Evolutionary conservation across 1,284 basidiomycete genomes (phyloP).

Genomic region (Psilocybe mexicana): DNA sequence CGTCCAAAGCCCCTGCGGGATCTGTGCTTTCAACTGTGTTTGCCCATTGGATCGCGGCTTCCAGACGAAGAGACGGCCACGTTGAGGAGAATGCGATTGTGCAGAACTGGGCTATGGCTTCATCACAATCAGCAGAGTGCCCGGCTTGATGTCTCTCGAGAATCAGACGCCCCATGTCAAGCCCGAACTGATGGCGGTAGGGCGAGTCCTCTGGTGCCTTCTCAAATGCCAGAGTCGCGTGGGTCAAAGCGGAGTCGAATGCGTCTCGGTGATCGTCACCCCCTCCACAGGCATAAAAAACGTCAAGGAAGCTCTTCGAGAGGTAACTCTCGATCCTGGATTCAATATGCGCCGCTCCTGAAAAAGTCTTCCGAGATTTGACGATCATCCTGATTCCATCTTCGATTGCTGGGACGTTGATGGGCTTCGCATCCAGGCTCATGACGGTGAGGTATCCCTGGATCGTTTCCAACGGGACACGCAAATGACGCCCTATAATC

Average conservation of each 20-base stretch:
- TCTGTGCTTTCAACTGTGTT: not conserved
- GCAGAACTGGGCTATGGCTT: not conserved
- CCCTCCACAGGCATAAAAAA: not conserved
- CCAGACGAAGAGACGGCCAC: slow-evolving; percentile 5
- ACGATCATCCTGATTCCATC: not conserved
- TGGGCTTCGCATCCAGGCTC: not conserved
- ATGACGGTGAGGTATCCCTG: not conserved
- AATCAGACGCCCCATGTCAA: not conserved
- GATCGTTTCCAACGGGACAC: not conserved
- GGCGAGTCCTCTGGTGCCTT: slow-evolving; percentile 4
- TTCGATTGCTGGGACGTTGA: not conserved
- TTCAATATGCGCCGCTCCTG: not conserved
- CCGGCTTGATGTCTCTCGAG: not conserved
- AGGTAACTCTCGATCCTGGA: slow-evolving; percentile 5
- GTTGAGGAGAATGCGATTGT: not conserved
- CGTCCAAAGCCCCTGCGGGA: not conserved
- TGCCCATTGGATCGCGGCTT: slow-evolving; percentile 5
- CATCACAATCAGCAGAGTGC: not conserved
- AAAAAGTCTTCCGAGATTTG: slow-evolving; percentile 2
- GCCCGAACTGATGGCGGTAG: not conserved
- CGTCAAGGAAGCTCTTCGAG: not conserved
- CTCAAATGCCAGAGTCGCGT: slow-evolving; percentile 1
- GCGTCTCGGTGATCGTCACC: not conserved
- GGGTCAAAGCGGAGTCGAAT: not conserved
- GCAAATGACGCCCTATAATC: not conserved